These are phyloP conservation scores for Phytopythium montanum DNA, from an alignment of 352 stramenopile species.

Conservation along the genomic window DNA sequence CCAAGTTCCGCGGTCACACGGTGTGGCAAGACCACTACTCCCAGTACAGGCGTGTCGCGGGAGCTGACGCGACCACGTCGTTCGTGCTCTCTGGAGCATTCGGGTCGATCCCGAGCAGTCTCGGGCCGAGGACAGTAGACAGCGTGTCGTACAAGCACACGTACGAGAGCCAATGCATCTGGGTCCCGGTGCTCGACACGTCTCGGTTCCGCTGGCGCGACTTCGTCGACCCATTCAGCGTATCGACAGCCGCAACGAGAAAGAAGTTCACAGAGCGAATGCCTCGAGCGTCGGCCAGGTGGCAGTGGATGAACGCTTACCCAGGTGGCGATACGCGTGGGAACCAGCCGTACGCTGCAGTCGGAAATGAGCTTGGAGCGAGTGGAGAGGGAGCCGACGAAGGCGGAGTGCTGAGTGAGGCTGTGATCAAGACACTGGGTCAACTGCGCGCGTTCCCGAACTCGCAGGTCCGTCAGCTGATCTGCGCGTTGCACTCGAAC, in stretches of 20 bases:
- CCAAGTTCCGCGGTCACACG: neutral
- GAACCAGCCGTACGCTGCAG: slow-evolving; percentile 43
- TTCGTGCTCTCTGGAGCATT: neutral
- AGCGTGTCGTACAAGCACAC: slow-evolving; percentile 10
- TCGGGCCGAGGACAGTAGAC: slow-evolving; percentile 17
- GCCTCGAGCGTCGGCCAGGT: slow-evolving; percentile 8
- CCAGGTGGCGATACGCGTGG: slow-evolving; percentile 30
- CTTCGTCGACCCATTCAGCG: slow-evolving; percentile 39
- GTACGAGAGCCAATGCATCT: slow-evolving; percentile 28
- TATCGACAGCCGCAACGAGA: slow-evolving; percentile 14
- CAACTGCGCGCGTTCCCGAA: slow-evolving; percentile 42
- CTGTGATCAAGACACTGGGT: slow-evolving; percentile 27
- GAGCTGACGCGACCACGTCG: neutral
- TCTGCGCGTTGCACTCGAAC: slow-evolving; percentile 34
- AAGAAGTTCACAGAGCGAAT: slow-evolving; percentile 32
- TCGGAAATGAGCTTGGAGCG: slow-evolving; percentile 4
- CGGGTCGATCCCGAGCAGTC: neutral
- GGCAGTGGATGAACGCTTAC: slow-evolving; percentile 46
- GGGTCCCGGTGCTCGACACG: slow-evolving; percentile 22
- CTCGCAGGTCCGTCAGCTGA: slow-evolving; percentile 46
- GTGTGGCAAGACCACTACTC: slow-evolving; percentile 23
- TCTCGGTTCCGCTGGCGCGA: slow-evolving; percentile 28
- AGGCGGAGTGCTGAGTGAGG: slow-evolving; percentile 19
- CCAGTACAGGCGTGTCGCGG: slow-evolving; percentile 3
- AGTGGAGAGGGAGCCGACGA: neutral